phyloP scores from a whole-genome alignment of 441 rosid genomes.

The Arabidopsis lyrata region DNA sequence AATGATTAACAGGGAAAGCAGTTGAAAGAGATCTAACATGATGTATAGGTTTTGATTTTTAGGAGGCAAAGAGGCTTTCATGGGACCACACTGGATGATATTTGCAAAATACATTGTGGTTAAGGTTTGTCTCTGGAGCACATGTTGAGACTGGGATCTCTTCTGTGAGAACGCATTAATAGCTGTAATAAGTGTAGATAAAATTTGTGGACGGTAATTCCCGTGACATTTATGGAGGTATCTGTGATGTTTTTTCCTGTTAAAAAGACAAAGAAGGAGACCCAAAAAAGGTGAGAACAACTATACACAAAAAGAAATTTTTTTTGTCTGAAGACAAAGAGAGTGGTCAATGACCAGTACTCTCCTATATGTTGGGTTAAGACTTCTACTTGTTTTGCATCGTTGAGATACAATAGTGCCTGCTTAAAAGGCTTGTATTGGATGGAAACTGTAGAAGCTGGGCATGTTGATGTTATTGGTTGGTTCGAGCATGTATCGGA shows the following conservation, averaged over 20 bases:
- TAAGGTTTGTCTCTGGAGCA: conserved; percentile 33
- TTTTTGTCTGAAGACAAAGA: conserved; percentile 22
- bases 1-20: conserved; percentile 2
- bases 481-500: conserved; percentile 74
- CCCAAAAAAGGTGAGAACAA: conserved; percentile 42
- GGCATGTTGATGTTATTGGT: conserved; percentile 53
- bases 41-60: conserved; percentile 13
- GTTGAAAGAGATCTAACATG: conserved; percentile 28
- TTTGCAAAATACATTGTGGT: conserved; percentile 31
- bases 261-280: conserved; percentile 19
- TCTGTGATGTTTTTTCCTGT: conserved; percentile 20
- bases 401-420: conserved; percentile 11
- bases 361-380: conserved; percentile 33
- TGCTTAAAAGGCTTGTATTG: conserved; percentile 7
- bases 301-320: conserved; percentile 25
- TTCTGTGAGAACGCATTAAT: conserved; percentile 27
- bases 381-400: conserved; percentile 26
- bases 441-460: conserved; percentile 52
- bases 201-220: conserved; percentile 36
- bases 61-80: conserved; percentile 33
- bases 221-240: conserved; percentile 37
- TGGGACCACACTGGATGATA: conserved; percentile 43
- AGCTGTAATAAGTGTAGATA: conserved; percentile 19
- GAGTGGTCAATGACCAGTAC: conserved; percentile 37
- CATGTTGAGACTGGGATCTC: conserved; percentile 35